Base-by-base conservation (phyloP, 768 basidiomycete genomes). In the Russula emetica region DNA sequence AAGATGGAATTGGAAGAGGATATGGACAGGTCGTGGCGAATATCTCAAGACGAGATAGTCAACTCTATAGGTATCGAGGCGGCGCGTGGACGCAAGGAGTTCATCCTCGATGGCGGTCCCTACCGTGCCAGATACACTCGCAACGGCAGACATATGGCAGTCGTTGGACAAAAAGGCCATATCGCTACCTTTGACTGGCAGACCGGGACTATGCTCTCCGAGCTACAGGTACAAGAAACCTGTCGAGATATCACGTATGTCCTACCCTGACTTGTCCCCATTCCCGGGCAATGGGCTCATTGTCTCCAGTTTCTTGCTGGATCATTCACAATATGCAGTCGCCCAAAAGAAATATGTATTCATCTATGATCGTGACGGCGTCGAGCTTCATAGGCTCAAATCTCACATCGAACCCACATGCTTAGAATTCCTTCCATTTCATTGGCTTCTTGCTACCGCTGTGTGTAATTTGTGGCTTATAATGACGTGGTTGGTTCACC, bases 331-430 rank as follows among this genome's bases (percentile, higher is more conserved):
- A 74, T 94, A 89, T 71, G 96, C 96, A 2, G 94, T 97, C 10
- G 96, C 96, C 0, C 96, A 99, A 76, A 91, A 92, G 75, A 90
- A 94, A 79, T 92, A 96, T 72, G 91, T 90, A 20, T 99, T 91
- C 75, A 93, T 99, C 51, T 98, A 99, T 67, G 97, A 98, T 75
- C 83, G 87, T 36, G 84, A 93, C 68, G 96, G 97, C 24, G 88
- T 97, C 16, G 97, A 98, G 72, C 75, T 99, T 5, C 97, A 98
- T 70, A 81, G 85, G 66, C 78, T 94, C 16, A 88, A 88, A 72
- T 78, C 85, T 0, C 92, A 94, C 69, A 83, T 97, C 65, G 97
- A 98, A 70, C 90, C 93, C 1, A 92, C 91, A 6, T 79, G 88
- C 63, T 82, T 99, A 44, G 92, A 95, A 70, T 98, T 93, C 72